Evolutionary conservation across 495 filamentous ascomycete species (phyloP), one percentile per base, ranked within the genome.

Genomic region (Penicillium goetzii): DNA sequence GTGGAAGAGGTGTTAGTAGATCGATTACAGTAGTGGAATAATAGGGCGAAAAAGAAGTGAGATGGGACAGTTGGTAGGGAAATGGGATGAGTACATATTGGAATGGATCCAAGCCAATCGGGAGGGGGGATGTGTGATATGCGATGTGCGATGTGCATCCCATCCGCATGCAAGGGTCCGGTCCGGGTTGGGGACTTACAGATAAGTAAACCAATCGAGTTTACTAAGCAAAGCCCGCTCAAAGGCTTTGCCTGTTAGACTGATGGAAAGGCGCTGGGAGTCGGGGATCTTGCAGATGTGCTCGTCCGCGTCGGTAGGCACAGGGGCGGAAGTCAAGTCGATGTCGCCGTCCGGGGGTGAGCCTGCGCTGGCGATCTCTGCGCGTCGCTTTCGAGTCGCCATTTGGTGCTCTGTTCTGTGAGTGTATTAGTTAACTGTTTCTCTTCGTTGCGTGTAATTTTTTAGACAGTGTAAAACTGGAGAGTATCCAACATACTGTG

Each of bases 211-310:
- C 85, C 84, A 91, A 55, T 85, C 84, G n/a, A 96, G 76, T 69
- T 84, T 81, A 74, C 83, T 81, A 25, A 94, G 67, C 17, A 97
- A 79, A n/a, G 84, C 82, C 2, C 81, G 71, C 68, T 92, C 88
- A 65, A 92, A 92, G 1, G 81, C 78, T 34, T 81, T 81, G n/a
- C 90, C 90, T 28, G 90, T 92, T 60, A 95, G 81, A 69, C 86
- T 89, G 70, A 93, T 86, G 50, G 86, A 70, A 36, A 76, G 69
- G 66, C 89, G 89, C 3, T 67, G 72, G n/a, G 89, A 75, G 0
- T 83, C 86, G 5, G 85, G 82, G 61, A 92, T 86, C 58, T 86
- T 76, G 32, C 85, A 57, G 66, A 70, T 74, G 45, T 81, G 80
- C 38, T 78, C 73, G 49, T 85, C 78, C 38, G 79, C 68, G 52